Evolutionary conservation across 352 stramenopile genomes (phyloP).

Genomic region (Phytophthora sp.): DNA sequence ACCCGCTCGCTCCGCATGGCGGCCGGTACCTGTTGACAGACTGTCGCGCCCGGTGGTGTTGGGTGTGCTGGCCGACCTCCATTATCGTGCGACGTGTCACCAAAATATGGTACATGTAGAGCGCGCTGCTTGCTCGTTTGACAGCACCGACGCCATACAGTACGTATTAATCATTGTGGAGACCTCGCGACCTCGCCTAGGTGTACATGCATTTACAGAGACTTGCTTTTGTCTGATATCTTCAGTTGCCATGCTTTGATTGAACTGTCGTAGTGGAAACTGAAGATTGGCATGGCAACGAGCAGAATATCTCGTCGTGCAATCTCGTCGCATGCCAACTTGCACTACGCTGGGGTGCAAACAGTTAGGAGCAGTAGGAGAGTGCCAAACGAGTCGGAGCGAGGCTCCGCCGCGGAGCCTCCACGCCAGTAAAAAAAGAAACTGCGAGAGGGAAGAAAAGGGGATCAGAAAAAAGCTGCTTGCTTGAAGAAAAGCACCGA

Average conservation of each 20-base stretch:
- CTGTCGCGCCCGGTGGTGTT: not conserved
- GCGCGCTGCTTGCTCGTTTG: constrained; percentile 16
- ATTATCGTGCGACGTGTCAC: constrained; percentile 4
- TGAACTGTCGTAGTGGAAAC: constrained; percentile 14
- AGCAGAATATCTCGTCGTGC: constrained; percentile 16
- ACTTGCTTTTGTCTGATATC: constrained; percentile 31
- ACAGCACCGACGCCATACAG: constrained; percentile 7
- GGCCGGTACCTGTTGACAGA: not conserved
- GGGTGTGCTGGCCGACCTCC: constrained; percentile 18
- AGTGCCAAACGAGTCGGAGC: constrained; percentile 1
- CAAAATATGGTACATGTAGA: too few relatives aligned
- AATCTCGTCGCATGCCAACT: constrained; percentile 29
- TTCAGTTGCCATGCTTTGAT: constrained; percentile 13
- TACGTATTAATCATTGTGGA: too few relatives aligned
- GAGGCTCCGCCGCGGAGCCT: not conserved
- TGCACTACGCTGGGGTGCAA: constrained; percentile 33
- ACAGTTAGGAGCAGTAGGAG: constrained; percentile 11
- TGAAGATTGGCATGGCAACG: constrained; percentile 33
- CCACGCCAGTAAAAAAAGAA: constrained; percentile 22
- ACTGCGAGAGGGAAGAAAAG: constrained; percentile 15
- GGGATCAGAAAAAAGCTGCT: constrained; percentile 22
- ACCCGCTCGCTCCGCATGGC: constrained; percentile 21
- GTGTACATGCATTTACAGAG: too few relatives aligned
- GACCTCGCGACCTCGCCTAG: too few relatives aligned
- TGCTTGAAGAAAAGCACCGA: constrained; percentile 31